Percentiles rank a stretch among this genome's conserved stretches.
Conservation (phyloP, 108 stramenopile genomes). For the Poteriospumella lacustris region DNA sequence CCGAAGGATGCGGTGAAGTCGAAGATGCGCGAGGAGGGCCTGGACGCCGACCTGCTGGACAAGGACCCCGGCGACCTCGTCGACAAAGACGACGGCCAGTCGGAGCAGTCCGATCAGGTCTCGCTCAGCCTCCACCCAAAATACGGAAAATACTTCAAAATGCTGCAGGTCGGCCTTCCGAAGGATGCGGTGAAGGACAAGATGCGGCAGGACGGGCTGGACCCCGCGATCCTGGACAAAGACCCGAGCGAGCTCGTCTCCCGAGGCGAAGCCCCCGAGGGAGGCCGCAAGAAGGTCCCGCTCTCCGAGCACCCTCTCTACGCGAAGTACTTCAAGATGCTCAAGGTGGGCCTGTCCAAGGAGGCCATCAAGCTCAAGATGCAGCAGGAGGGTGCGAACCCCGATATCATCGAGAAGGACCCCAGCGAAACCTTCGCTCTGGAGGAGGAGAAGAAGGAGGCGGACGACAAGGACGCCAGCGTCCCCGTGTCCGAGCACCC, state of each 20-base stretch:
- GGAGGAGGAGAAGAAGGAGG: neutral
- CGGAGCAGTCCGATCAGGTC: neutral
- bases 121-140: conserved; percentile 41
- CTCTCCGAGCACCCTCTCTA: conserved; percentile 41
- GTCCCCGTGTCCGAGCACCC: conserved; percentile 39
- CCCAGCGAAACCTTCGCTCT: neutral
- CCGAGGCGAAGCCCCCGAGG: neutral
- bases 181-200: conserved; percentile 74
- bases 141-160: conserved; percentile 68
- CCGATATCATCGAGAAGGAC: conserved; percentile 1
- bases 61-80: conserved; percentile 18
- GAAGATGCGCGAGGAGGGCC: conserved; percentile 21
- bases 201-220: conserved; percentile 69
- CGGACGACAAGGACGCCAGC: neutral
- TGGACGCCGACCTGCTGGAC: conserved; percentile 27
- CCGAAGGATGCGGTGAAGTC: conserved; percentile 1
- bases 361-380: conserved; percentile 14
- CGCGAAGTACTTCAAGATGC: conserved; percentile 50
- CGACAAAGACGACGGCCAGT: neutral
- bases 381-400: conserved; percentile 20
- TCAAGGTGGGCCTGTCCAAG: conserved; percentile 25
- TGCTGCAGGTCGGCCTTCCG: conserved; percentile 77
- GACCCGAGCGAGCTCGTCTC: conserved; percentile 64
- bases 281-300: neutral
- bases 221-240: conserved; percentile 72